Base-by-base conservation (phyloP, 1,284 basidiomycete genomes). In the Austroboletus rostrupii region DNA sequence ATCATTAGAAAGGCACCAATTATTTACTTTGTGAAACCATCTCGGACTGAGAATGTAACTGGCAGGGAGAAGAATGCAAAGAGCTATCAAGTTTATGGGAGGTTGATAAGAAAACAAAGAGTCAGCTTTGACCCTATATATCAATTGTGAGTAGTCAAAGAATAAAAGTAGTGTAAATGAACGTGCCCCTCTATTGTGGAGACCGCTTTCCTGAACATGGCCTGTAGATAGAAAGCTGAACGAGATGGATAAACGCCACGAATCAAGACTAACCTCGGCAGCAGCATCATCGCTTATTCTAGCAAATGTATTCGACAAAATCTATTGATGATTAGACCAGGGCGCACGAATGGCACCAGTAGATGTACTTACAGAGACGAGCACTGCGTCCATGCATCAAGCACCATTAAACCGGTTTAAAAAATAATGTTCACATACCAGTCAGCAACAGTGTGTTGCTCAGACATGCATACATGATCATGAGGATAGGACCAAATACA, bases 61-160 rank as follows among this genome's bases (percentile, higher is more conserved):
- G 28, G 88, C 76, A 0, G 92, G 92, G 54, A 91, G 76, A 79
- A 96, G 87, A 53, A 93, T 72, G 46, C 82, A 81, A 12, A 95
- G 70, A 0, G 92, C 92, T 38, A 92, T 57, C 5, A 96, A 69
- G 67, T 95, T 96, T 59, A 97, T 73, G 0, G 94, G 94, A 1
- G 94, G 88, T 61, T 94, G 91, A 64, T 97, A 97, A 28, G 90
- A 92, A 68, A 97, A 97, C 14, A 97, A 70, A 3, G 85, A 92
- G 63, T 97, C 94, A 44, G 86, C 85, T 60, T 90, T 91, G 45
- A 92, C 87, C 13, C 87, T 90, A 23, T 52, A 42, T 16, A 32
- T 11, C 13, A 17, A 43, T 46, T 53, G 47, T 68, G 59, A 70
- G 57, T 63, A 65, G 52, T 53, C 36, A 29, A 51, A 29, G 38